Evolutionary conservation across 805 yeast species (phyloP), one percentile per base, ranked within the genome.

Genomic region (Sugiyamaella boreocaroliniensis): DNA sequence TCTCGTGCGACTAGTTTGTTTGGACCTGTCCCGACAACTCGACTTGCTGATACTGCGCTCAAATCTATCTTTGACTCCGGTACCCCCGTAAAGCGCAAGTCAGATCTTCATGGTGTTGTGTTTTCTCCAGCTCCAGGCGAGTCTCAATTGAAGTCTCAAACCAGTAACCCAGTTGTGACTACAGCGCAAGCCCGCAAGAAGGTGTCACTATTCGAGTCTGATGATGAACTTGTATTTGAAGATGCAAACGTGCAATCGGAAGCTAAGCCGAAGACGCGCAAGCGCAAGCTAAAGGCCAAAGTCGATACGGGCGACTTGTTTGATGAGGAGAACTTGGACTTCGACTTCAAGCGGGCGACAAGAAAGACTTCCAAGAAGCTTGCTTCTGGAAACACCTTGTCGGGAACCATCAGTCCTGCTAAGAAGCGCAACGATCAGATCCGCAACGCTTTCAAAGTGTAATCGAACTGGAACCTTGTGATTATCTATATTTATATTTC

Each of bases 311-410:
- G 42, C 10, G 20, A 48, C 2, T 15, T 54, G 29, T 52, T 55
- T 34, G 58, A 56, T 14, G 57, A 56, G 14, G 56, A 58, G 40
- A 49, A 48, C n/a, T 56, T 54, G 7, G 59, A 57, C 16, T 55
- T 58, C 8, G 29, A 52, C 19, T 56, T 58, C 51, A 52, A 54
- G 42, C 47, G 57, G 7, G 49, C 47, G 15, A 51, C 40, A n/a
- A 32, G n/a, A 32, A 45, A 45, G 20, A 32, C 22, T 2, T 16
- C 48, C 22, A 44, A 40, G 43, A 26, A 16, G 15, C 37, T 14
- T 9, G 2, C 41, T 15, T 2, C 14, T 15, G 19, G 37, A n/a
- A 9, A 26, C 10, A 45, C 34, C 10, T 6, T 22, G 26, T 29
- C 19, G 12, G 41, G 44, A 15, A 19, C 49, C 37, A 49, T 56